Conservation (phyloP, 352 stramenopile genomes). For the Pythium volutum region DNA sequence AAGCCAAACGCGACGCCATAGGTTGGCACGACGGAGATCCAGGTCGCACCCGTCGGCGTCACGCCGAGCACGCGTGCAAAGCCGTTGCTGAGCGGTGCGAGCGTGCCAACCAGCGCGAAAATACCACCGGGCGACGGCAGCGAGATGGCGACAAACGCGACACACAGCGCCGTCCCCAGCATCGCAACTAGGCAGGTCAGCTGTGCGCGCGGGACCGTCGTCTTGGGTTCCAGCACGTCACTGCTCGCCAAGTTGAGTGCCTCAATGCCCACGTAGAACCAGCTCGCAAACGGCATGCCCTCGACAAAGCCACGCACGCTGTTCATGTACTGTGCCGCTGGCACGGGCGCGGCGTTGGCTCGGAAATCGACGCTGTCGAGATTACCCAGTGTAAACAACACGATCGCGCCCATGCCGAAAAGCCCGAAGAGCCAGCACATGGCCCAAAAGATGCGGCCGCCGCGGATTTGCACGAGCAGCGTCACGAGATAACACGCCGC, state of each 20-base stretch:
- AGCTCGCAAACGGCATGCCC: constrained; percentile 20
- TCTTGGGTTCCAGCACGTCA: constrained; percentile 22
- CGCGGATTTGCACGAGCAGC: constrained; percentile 14
- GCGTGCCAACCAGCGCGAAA: neutral
- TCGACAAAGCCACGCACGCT: constrained; percentile 13
- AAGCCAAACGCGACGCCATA: constrained; percentile 30
- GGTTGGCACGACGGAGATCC: constrained; percentile 23
- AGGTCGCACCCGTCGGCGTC: constrained; percentile 4
- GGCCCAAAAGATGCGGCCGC: constrained; percentile 23
- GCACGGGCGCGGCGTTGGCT: constrained; percentile 3
- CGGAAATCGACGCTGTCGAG: constrained; percentile 16
- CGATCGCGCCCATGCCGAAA: constrained; percentile 9
- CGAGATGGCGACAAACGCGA: constrained; percentile 11
- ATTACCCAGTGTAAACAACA: constrained; percentile 22
- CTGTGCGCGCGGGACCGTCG: constrained; percentile 23
- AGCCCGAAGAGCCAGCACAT: constrained; percentile 12
- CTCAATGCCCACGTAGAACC: constrained; percentile 33
- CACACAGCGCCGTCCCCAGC: constrained; percentile 2
- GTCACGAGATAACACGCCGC: constrained; percentile 12
- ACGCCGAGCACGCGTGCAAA: constrained; percentile 10
- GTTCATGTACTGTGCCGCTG: neutral
- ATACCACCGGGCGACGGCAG: constrained; percentile 7
- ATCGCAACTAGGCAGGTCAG: constrained; percentile 14
- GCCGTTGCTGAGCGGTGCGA: constrained; percentile 15
- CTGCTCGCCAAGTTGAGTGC: constrained; percentile 25